A percentile compares a stretch with the other conserved stretches of the same genome.
These are phyloP conservation scores for Ceratobasidium sp. DNA, from an alignment of 1,284 basidiomycete species.

Conservation along the genomic window DNA sequence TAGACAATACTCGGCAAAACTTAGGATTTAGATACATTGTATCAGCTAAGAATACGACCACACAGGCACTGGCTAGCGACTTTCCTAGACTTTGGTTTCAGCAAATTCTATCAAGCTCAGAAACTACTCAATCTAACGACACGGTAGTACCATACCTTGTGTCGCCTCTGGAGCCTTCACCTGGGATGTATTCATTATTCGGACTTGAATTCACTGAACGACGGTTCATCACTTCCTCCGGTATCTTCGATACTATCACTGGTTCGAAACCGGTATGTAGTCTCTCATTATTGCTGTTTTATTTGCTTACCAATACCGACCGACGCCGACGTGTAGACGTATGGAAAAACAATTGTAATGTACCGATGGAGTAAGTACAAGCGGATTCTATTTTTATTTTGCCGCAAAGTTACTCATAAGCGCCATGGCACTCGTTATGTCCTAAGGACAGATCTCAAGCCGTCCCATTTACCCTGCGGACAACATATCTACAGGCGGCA, in stretches of 20 bases:
- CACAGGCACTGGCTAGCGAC: no score
- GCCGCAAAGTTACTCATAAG: no score
- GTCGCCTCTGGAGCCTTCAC: neutral
- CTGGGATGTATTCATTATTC: neutral
- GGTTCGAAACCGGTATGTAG: constrained; percentile 7
- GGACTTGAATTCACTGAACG: neutral
- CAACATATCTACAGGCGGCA: neutral
- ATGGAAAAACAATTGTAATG: neutral
- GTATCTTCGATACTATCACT: neutral
- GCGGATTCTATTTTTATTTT: neutral
- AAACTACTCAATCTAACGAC: no score
- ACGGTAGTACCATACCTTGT: constrained; percentile 1
- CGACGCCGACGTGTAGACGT: neutral
- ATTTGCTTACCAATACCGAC: neutral
- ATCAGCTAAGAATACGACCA: no score
- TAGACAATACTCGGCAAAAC: neutral
- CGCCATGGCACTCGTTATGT: neutral
- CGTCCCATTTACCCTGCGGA: neutral
- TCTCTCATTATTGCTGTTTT: neutral
- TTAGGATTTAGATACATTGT: neutral
- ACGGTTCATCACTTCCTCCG: constrained; percentile 13
- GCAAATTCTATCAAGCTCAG: neutral
- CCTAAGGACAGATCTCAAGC: neutral
- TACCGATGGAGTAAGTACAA: no score
- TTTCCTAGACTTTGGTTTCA: no score